A percentile compares a stretch with the other conserved stretches of the same genome.
phyloP scores from a whole-genome alignment of 495 filamentous ascomycete species.

The Diplogelasinospora grovesii region DNA sequence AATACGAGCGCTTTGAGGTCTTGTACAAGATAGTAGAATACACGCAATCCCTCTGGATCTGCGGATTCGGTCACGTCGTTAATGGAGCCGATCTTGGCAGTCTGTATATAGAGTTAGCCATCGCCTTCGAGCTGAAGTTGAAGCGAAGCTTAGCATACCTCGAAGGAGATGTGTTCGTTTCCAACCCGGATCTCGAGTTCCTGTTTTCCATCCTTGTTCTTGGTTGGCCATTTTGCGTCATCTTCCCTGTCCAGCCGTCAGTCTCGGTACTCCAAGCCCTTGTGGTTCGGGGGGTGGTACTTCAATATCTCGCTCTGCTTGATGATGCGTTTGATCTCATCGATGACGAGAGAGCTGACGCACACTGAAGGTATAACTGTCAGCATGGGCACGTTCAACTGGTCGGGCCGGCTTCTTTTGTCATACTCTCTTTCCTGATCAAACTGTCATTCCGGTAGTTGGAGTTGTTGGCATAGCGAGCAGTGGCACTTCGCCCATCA shows the following conservation, averaged over 20 bases:
- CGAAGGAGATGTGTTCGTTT: conserved; percentile 96
- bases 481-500: conserved; percentile 90
- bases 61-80: conserved; percentile 94
- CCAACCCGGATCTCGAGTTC: conserved; percentile 94
- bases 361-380: conserved; percentile 61
- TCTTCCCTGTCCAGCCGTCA: conserved; percentile 67
- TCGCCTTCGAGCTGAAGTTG: not conserved
- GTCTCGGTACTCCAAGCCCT: not conserved
- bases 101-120: conserved; percentile 49
- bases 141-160: conserved; percentile 47
- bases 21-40: conserved; percentile 99
- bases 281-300: conserved; percentile 39
- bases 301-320: conserved; percentile 98
- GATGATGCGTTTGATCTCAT: conserved; percentile 94
- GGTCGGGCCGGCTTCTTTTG: not conserved
- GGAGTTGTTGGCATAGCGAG: conserved; percentile 98
- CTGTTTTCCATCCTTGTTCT: conserved; percentile 97
- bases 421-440: conserved; percentile 98
- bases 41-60: conserved; percentile 91
- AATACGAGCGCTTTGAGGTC: conserved; percentile 97
- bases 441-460: conserved; percentile 99
- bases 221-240: conserved; percentile 98
- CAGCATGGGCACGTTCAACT: not conserved
- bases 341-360: conserved; percentile 84
- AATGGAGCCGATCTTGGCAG: conserved; percentile 95